Base-by-base conservation (phyloP, 2,329 filamentous ascomycete genomes). In the Pseudogymnoascus sp. region DNA sequence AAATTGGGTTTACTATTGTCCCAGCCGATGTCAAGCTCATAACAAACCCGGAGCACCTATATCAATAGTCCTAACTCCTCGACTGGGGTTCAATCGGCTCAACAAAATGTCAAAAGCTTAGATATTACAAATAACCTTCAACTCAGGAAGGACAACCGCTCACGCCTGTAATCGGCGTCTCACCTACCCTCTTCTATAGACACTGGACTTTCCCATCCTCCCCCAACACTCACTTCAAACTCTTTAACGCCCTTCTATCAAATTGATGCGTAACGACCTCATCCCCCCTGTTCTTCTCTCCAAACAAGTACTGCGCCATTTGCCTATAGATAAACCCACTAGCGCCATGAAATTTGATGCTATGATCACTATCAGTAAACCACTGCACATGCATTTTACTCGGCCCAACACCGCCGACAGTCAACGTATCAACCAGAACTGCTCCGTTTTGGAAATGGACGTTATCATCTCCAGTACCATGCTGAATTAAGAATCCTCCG, bases 361-460 rank as follows among this genome's bases (percentile, higher is more conserved):
- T 74, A 66, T 89, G 86, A 65, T 87, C 83, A 12, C 74, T 82
- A 67, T 89, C 86, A 0, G 85, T 87, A 63, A 87, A 89, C 18
- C 79, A 81, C 62, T 84, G 79, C 73, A 83, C 81, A 68, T 83
- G 77, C 76, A 89, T 77, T 75, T 86, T 84, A 62, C 79, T 75
- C 0, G 85, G 82, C 0, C 79, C 78, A 0, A 89, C 82, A 0
- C 80, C 81, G 0, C 73, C 79, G 0, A 79, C 78, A 32, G 88
- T 81, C 0, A 89, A 72, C 20, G 85, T 70, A 66, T 89, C 85
- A 0, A 84, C 73, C 34, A 89, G 70, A 0, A 80, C 83, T 0
- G 85, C 85, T 0, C 80, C 68, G 64, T 89, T 83, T 72, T 89
- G 85, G 69, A 86, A 88, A 68, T 89, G 86, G 12, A 89, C 86